phyloP scores from a whole-genome alignment of 2,329 filamentous ascomycete species.

The Sarocladium kiliense region DNA sequence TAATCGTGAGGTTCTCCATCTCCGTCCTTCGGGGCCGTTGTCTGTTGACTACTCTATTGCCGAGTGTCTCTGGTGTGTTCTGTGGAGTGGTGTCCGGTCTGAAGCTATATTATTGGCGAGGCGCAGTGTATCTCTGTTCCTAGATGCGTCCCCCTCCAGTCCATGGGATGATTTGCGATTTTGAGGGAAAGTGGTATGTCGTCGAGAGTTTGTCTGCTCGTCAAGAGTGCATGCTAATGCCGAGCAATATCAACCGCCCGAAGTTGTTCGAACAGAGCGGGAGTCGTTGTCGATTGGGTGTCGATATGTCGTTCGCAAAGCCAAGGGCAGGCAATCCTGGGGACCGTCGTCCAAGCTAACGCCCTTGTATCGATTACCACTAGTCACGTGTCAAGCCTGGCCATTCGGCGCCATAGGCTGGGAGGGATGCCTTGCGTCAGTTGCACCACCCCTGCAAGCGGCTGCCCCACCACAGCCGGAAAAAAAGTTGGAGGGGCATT shows the following conservation, averaged over 20 bases:
- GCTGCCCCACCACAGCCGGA: not conserved
- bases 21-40: conserved; percentile 9
- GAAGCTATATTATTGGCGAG: not conserved
- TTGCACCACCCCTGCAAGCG: not conserved
- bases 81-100: not conserved
- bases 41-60: not conserved
- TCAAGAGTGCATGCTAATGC: not conserved
- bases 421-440: not conserved
- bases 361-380: not conserved
- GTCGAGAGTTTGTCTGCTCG: not conserved
- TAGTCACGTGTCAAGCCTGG: conserved; percentile 5
- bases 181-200: not conserved
- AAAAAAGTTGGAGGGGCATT: not conserved
- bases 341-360: not conserved
- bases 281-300: not conserved
- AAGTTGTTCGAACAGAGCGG: too few species aligned
- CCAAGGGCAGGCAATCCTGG: not conserved
- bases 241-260: not conserved
- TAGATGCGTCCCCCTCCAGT: not conserved
- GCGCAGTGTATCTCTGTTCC: not conserved
- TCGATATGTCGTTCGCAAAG: not conserved
- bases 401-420: too few species aligned
- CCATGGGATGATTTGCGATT: not conserved
- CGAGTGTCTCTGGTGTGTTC: not conserved
- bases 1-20: conserved; percentile 52